Percentiles rank a stretch among this genome's conserved stretches.
Conservation (phyloP, 2,329 filamentous ascomycete genomes). For the Lachnellula arida region DNA sequence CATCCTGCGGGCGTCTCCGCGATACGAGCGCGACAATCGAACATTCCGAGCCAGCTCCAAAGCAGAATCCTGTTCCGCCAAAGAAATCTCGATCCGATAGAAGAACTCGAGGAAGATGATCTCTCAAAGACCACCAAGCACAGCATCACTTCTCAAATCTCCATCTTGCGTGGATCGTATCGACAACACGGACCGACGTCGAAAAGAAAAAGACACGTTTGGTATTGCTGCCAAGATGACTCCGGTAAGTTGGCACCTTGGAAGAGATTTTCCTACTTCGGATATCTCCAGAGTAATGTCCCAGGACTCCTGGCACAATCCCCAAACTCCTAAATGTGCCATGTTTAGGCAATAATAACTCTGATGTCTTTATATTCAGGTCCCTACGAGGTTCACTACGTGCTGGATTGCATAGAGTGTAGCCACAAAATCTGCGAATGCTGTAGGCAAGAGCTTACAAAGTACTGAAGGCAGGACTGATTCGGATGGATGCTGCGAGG, state of each 20-base stretch:
- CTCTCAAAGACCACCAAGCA: background rate
- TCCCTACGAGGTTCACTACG: background rate
- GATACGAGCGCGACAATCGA: background rate
- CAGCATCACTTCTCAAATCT: background rate
- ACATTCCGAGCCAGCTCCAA: too few species aligned
- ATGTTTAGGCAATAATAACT: too few species aligned
- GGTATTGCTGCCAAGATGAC: background rate
- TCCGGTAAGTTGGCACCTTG: too few species aligned
- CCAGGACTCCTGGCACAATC: too few species aligned
- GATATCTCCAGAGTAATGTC: too few species aligned
- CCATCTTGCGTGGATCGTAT: background rate
- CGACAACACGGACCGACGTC: background rate
- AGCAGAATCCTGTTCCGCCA: background rate
- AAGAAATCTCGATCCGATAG: background rate
- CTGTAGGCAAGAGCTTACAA: background rate
- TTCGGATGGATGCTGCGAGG: too few species aligned
- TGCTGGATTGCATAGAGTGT: background rate
- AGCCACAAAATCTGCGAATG: background rate
- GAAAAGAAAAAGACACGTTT: background rate
- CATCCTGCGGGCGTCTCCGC: background rate
- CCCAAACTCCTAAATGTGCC: too few species aligned
- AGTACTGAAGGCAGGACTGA: background rate
- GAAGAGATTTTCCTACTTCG: too few species aligned
- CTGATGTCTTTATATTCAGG: background rate
- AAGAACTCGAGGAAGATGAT: background rate